Base-by-base conservation (phyloP, 192 early-diverging fungal species). In the Backusella parvicylindrica region DNA sequence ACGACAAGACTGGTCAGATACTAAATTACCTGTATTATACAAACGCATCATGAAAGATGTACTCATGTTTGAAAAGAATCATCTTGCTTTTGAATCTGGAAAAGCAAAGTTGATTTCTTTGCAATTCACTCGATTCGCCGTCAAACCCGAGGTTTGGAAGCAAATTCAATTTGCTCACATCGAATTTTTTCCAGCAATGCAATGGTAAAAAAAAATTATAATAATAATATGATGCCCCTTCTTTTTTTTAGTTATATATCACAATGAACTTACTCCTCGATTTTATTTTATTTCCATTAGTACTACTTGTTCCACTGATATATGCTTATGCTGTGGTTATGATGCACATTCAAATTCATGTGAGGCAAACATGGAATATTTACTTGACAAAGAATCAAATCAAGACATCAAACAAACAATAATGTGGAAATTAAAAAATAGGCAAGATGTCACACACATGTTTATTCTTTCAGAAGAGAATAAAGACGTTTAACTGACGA, bases 151-250 rank as follows among this genome's bases (percentile, higher is more conserved):
- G 26, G 72, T 78, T 26, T 89, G 86, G 86, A 89, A 81, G 64
- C 81, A 86, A 65, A 72, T 89, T 7, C 88, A 89, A 70, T 89
- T 89, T 78, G 75, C 83, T 40, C 88, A 89, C 53, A 83, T 89
- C 26, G 66, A 77, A 13, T 83, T 82, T 67, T 83, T 88, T 32
- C 88, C 85, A 37, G 78, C 77, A 64, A 78, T 81, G 3, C 69
- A 71, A 72, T 89, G 88, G 87, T 88, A 83, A 71, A 35, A 31
- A 33, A 37, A 56, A 1, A 71, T 30, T 36, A 26, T 30, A 28
- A 36, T 71, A 30, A 31, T 56, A 53, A 72, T 41, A 11, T 66
- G 23, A 31, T 35, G 7, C n/a, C 13, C 18, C 18, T 4, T 47
- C 49, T 26, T 32, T 28, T 68, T 40, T 36, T 64, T 64, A 28